Percentiles rank a stretch among this genome's conserved stretches.
Evolutionary conservation across 1,284 basidiomycete species (phyloP).

Genomic region (Naganishia sp.): DNA sequence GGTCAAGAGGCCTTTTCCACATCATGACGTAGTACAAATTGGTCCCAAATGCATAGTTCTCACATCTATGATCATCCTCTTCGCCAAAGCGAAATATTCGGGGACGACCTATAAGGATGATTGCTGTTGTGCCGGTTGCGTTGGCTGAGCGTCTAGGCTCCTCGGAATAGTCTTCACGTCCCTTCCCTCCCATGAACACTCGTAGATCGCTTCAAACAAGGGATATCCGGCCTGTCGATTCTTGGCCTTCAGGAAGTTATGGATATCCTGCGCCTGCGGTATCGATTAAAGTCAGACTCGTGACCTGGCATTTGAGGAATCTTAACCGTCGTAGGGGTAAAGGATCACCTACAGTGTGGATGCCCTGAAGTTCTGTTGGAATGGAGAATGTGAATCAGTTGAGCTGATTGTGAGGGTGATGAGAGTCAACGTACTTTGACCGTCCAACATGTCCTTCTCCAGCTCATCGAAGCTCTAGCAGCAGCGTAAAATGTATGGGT

Average conservation of each 20-base stretch:
- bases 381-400: not conserved
- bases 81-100: not conserved
- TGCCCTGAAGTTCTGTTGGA: slow-evolving; percentile 56
- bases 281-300: too few species aligned
- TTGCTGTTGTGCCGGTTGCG: not conserved
- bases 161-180: slow-evolving; percentile 53
- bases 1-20: too few species aligned
- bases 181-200: slow-evolving; percentile 53
- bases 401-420: slow-evolving; percentile 36
- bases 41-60: not conserved
- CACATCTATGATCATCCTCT: not conserved
- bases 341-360: slow-evolving; percentile 50
- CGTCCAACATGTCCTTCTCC: slow-evolving; percentile 60
- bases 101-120: not conserved
- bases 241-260: slow-evolving; percentile 57
- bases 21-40: too few species aligned
- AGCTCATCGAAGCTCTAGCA: slow-evolving; percentile 55
- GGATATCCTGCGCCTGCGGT: slow-evolving; percentile 54
- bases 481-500: too few species aligned
- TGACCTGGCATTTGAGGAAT: not conserved
- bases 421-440: slow-evolving; percentile 56
- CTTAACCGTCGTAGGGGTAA: not conserved
- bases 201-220: slow-evolving; percentile 58
- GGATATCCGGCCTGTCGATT: slow-evolving; percentile 59
- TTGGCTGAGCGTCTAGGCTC: slow-evolving; percentile 35